Conservation (phyloP, 805 yeast genomes). For the Hanseniaspora valbyensis region DNA sequence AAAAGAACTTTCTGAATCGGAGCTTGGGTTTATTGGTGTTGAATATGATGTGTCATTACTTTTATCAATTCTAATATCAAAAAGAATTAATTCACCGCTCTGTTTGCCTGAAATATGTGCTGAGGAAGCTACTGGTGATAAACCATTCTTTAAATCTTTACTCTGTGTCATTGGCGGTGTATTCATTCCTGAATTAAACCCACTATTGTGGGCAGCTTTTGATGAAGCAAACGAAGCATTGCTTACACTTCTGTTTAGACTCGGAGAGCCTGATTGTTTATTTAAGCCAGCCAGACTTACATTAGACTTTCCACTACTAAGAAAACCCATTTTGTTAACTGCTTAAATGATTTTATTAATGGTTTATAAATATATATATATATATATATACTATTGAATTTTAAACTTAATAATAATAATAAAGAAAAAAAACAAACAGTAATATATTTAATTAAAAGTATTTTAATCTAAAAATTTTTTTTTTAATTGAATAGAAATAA, state of each 20-base stretch:
- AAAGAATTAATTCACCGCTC: constrained; percentile 25
- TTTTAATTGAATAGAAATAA: too few relatives aligned
- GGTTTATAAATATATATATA: too few relatives aligned
- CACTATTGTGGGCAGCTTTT: neutral
- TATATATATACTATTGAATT: too few relatives aligned
- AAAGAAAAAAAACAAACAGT: too few relatives aligned
- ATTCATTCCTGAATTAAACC: neutral
- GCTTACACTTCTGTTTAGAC: neutral
- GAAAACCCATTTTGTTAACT: neutral
- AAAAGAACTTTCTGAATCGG: neutral
- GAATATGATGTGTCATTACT: constrained; percentile 13
- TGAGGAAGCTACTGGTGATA: constrained; percentile 17
- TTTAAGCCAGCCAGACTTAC: neutral
- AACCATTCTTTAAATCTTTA: neutral
- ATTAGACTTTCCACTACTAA: neutral
- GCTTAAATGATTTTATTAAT: neutral
- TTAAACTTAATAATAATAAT: too few relatives aligned
- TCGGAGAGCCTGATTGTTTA: neutral
- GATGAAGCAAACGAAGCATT: neutral
- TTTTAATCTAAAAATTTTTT: too few relatives aligned
- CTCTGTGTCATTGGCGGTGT: neutral
- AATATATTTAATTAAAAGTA: too few relatives aligned
- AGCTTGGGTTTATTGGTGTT: constrained; percentile 31
- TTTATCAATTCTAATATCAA: constrained; percentile 50
- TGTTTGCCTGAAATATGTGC: constrained; percentile 24